Evolutionary conservation across 2,329 filamentous ascomycete genomes (phyloP).

Genomic region (Aspergillus novoparasiticus): DNA sequence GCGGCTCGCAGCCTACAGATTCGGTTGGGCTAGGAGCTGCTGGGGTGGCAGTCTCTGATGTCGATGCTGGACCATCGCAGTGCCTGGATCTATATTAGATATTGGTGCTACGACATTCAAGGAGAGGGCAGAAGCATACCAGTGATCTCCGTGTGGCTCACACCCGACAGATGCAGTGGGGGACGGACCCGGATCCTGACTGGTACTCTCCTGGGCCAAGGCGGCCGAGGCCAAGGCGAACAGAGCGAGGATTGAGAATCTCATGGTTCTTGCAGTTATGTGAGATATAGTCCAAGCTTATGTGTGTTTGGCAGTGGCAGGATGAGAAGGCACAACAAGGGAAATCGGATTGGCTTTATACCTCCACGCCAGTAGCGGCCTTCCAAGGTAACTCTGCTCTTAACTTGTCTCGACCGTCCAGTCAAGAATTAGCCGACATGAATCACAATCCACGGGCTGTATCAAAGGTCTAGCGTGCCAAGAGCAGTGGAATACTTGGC

Average conservation of each 20-base stretch:
- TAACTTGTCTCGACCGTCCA: not conserved
- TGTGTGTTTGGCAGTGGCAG: not conserved
- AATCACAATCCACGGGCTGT: not conserved
- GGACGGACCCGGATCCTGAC: slow-evolving; percentile 29
- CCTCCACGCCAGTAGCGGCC: not conserved
- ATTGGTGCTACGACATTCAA: not conserved
- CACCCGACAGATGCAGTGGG: slow-evolving; percentile 34
- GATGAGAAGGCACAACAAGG: not conserved
- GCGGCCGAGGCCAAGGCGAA: slow-evolving; percentile 21
- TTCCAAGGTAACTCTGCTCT: not conserved
- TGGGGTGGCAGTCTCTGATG: slow-evolving; percentile 13
- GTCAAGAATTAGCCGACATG: not conserved
- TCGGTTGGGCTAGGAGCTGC: slow-evolving; percentile 25
- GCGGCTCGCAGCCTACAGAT: slow-evolving; percentile 22
- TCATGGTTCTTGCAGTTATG: slow-evolving; percentile 16
- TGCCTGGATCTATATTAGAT: slow-evolving; percentile 24
- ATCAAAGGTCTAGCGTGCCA: slow-evolving; percentile 14
- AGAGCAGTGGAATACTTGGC: slow-evolving; percentile 22
- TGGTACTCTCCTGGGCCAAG: slow-evolving; percentile 9
- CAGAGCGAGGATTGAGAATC: slow-evolving; percentile 20
- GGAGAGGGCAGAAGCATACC: slow-evolving; percentile 16
- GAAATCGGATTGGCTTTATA: not conserved
- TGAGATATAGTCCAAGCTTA: not conserved
- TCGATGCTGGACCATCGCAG: slow-evolving; percentile 30
- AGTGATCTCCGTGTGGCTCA: slow-evolving; percentile 32